A percentile compares a stretch with the other conserved stretches of the same genome.
Evolutionary conservation across 1,284 basidiomycete genomes (phyloP).

Genomic region (Tilletia horrida): DNA sequence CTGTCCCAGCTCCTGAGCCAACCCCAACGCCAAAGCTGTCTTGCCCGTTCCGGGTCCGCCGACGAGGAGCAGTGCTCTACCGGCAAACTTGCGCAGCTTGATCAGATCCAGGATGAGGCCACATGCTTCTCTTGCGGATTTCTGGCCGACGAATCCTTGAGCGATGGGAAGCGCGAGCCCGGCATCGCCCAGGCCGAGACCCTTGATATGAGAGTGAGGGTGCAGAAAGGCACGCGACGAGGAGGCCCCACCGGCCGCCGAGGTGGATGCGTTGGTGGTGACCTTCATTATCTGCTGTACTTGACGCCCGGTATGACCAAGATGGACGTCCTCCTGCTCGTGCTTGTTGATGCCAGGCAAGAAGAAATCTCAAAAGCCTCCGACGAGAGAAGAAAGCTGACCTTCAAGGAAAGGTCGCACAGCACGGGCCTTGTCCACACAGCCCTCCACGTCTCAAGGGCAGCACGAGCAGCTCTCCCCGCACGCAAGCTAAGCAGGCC

Average conservation of each 20-base stretch:
- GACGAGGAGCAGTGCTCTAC: conserved; percentile 77
- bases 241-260: background rate
- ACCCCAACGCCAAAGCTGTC: conserved; percentile 88
- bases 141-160: conserved; percentile 88
- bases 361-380: background rate
- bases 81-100: conserved; percentile 85
- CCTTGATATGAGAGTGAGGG: conserved; percentile 89
- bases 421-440: background rate
- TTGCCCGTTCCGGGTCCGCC: conserved; percentile 91
- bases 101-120: conserved; percentile 86
- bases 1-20: conserved; percentile 86
- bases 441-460: background rate
- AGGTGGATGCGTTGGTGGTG: background rate
- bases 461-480: background rate
- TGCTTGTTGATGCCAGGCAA: background rate
- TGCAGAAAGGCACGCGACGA: conserved; percentile 13
- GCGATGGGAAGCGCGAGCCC: conserved; percentile 68
- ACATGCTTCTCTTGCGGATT: conserved; percentile 86
- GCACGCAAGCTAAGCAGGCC: too few relatives aligned
- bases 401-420: background rate
- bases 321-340: background rate
- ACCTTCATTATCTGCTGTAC: background rate
- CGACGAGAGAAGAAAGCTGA: background rate
- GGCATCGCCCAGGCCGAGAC: conserved; percentile 82
- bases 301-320: background rate